Percentiles rank a stretch among this genome's conserved stretches.
phyloP scores from a whole-genome alignment of 306 rosid genomes.

The Cicer pinnatifidum region DNA sequence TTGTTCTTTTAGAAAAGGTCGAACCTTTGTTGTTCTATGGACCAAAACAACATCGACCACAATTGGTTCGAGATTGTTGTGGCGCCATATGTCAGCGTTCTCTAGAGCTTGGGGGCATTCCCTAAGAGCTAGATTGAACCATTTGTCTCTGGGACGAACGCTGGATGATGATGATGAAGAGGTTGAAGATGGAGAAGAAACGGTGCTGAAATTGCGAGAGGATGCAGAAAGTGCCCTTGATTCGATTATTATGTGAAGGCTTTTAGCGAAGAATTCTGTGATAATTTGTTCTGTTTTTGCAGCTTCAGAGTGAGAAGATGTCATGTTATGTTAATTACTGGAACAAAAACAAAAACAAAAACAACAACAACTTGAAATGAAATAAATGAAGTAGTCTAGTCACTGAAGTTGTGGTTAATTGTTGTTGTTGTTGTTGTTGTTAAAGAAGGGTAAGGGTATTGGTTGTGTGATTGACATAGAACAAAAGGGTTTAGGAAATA shows the following conservation, averaged over 20 bases:
- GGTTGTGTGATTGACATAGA: background rate
- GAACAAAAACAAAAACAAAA: background rate
- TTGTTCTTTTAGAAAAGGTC: slow-evolving; percentile 55
- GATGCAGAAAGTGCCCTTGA: slow-evolving; percentile 73
- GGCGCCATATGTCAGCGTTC: slow-evolving; percentile 75
- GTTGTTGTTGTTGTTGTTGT: slow-evolving; percentile 1
- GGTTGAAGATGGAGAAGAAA: slow-evolving; percentile 66
- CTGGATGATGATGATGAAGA: slow-evolving; percentile 76
- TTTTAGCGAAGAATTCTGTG: slow-evolving; percentile 81
- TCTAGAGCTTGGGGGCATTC: slow-evolving; percentile 78
- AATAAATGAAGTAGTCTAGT: too few species aligned
- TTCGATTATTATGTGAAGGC: slow-evolving; percentile 81
- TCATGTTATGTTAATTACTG: slow-evolving; percentile 48
- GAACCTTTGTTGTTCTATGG: slow-evolving; percentile 58
- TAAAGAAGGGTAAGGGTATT: background rate
- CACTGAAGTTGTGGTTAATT: too few species aligned
- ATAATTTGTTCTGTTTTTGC: slow-evolving; percentile 78
- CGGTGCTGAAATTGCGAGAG: slow-evolving; percentile 62
- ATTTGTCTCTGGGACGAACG: slow-evolving; percentile 80
- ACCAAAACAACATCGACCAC: slow-evolving; percentile 81
- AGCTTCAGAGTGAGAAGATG: slow-evolving; percentile 70
- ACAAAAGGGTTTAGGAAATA: background rate
- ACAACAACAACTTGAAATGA: background rate
- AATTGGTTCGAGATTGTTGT: slow-evolving; percentile 65
- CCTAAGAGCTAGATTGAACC: slow-evolving; percentile 84